Conservation (phyloP, 495 filamentous ascomycete genomes). For the Lepidopterella palustris region DNA sequence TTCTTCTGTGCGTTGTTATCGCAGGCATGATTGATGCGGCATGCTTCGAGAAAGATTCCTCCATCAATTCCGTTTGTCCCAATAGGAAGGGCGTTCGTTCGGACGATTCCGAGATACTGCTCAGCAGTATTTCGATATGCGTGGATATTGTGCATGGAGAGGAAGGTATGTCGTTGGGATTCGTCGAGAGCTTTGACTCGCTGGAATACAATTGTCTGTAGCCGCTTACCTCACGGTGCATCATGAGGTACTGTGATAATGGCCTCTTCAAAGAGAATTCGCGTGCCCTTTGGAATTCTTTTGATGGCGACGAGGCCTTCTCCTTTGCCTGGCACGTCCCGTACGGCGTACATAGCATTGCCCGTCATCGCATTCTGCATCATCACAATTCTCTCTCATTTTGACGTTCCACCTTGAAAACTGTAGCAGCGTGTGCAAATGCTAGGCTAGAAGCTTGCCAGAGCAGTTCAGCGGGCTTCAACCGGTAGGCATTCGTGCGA, state of each 20-base stretch:
- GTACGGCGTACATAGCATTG: conserved; percentile 5
- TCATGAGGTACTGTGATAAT: conserved; percentile 18
- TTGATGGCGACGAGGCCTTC: conserved; percentile 33
- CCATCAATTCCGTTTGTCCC: conserved; percentile 12
- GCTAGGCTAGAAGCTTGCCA: no score
- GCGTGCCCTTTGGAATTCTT: conserved; percentile 33
- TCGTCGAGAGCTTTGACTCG: conserved; percentile 22
- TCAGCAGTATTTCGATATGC: conserved; percentile 13
- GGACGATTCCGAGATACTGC: conserved; percentile 29
- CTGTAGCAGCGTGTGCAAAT: no score
- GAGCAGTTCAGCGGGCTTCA: no score
- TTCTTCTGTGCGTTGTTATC: conserved; percentile 33
- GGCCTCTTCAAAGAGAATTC: conserved; percentile 34
- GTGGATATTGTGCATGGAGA: conserved; percentile 32
- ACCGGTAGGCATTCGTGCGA: no score
- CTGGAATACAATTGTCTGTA: conserved; percentile 9
- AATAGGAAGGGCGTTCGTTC: conserved; percentile 32
- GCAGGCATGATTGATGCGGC: conserved; percentile 40
- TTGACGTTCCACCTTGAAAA: no score
- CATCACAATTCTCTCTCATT: no score
- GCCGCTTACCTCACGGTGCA: conserved; percentile 2
- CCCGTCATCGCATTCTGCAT: no score
- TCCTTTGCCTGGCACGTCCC: conserved; percentile 30
- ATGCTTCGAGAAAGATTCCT: conserved; percentile 34
- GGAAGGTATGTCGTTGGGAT: conserved; percentile 23